Percentiles rank a stretch among this genome's conserved stretches.
Evolutionary conservation across 192 early-diverging fungal genomes (phyloP).

Genomic region (Linnemannia zychae): DNA sequence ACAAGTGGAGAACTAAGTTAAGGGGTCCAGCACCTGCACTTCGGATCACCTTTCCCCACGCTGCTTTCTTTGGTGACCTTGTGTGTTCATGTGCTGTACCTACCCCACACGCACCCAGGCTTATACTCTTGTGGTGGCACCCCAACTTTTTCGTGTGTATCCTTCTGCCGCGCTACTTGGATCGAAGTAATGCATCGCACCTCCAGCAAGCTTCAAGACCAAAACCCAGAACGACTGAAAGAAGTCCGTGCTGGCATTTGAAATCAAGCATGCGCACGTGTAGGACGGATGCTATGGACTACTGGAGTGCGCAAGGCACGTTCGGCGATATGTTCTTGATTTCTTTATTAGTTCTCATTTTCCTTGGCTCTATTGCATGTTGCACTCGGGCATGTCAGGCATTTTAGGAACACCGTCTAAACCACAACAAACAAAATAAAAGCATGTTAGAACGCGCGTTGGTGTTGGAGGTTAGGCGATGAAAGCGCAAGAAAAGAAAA

Average conservation of each 20-base stretch:
- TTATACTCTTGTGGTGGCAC: too few species aligned
- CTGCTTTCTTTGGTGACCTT: background rate
- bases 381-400: slow-evolving; percentile 67
- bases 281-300: background rate
- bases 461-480: background rate
- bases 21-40: background rate
- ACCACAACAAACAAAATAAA: background rate
- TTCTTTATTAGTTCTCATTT: background rate
- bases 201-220: background rate
- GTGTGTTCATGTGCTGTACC: background rate
- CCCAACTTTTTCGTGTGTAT: too few species aligned
- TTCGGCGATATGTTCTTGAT: background rate
- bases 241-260: slow-evolving; percentile 6
- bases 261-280: slow-evolving; percentile 8
- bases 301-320: background rate
- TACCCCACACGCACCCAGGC: too few species aligned
- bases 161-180: background rate
- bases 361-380: slow-evolving; percentile 47
- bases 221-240: background rate
- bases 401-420: slow-evolving; percentile 65
- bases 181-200: background rate
- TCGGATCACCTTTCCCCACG: background rate
- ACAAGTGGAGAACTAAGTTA: background rate
- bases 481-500: background rate
- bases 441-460: background rate